Percentiles rank a stretch among this genome's conserved stretches.
phyloP scores from a whole-genome alignment of 257 asterid species.

The Cinchona pubescens region DNA sequence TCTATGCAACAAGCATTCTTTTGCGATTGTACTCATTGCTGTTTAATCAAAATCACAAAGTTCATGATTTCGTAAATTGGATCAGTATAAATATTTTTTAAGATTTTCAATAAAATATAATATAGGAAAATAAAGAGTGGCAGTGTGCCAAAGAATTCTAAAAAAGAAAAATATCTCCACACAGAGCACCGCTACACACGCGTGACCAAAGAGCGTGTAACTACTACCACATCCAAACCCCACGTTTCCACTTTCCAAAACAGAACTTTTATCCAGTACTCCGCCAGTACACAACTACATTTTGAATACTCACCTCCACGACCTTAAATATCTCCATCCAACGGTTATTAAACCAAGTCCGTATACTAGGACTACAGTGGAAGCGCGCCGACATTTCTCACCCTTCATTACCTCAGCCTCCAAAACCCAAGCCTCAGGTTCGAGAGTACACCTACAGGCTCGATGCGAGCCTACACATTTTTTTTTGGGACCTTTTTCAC shows the following conservation, averaged over 20 bases:
- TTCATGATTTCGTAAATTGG: too few species aligned
- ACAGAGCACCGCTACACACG: slow-evolving; percentile 26
- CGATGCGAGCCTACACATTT: slow-evolving; percentile 15
- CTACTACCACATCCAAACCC: not conserved
- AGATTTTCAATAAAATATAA: too few species aligned
- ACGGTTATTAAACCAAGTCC: slow-evolving; percentile 22
- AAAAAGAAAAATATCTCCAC: not conserved
- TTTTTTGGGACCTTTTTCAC: not conserved
- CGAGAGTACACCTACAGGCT: slow-evolving; percentile 29
- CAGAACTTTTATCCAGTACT: not conserved
- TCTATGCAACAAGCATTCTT: too few species aligned
- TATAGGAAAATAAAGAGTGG: too few species aligned
- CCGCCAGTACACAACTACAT: slow-evolving; percentile 12
- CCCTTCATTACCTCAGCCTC: slow-evolving; percentile 21
- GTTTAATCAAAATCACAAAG: too few species aligned
- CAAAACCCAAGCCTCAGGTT: slow-evolving; percentile 31
- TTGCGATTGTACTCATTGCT: too few species aligned
- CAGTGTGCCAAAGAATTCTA: not conserved
- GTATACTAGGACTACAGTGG: slow-evolving; percentile 9
- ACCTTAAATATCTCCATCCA: slow-evolving; percentile 27
- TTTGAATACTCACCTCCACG: slow-evolving; percentile 16
- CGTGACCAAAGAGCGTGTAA: slow-evolving; percentile 27
- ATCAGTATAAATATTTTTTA: too few species aligned
- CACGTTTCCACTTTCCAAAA: not conserved
- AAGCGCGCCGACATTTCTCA: slow-evolving; percentile 28